Percentiles rank a stretch among this genome's conserved stretches.
Evolutionary conservation across 352 stramenopile species (phyloP).

Genomic region (Phytophthora meadii): DNA sequence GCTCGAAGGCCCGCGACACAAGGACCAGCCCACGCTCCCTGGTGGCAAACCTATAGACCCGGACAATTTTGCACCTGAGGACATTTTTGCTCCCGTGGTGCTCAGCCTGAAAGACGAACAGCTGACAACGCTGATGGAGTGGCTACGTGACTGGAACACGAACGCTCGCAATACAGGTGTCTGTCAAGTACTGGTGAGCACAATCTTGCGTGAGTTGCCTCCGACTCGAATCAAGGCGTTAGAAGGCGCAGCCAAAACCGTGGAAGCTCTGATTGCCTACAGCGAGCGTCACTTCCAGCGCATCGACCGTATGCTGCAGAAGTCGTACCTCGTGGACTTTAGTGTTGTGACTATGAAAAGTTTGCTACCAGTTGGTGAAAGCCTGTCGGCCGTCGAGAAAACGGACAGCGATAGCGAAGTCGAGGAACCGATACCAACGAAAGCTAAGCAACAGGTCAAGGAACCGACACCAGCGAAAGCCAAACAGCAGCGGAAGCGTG

Average conservation of each 20-base stretch:
- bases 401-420: conserved; percentile 49
- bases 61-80: conserved; percentile 62
- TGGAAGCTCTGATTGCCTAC: conserved; percentile 96
- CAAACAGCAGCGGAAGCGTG: conserved; percentile 37
- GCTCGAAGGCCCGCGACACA: conserved; percentile 76
- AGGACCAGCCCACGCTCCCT: conserved; percentile 60
- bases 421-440: conserved; percentile 22
- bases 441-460: conserved; percentile 31
- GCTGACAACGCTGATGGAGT: conserved; percentile 92
- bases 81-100: conserved; percentile 72
- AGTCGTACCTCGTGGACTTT: conserved; percentile 97
- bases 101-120: conserved; percentile 84
- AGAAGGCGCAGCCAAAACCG: conserved; percentile 73
- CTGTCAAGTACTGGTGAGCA: conserved; percentile 94
- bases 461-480: conserved; percentile 29
- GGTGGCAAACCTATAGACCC: conserved; percentile 48
- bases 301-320: conserved; percentile 96
- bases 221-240: conserved; percentile 76
- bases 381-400: conserved; percentile 40
- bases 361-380: conserved; percentile 57
- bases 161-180: conserved; percentile 94
- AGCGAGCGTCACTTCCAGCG: conserved; percentile 97
- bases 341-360: conserved; percentile 90
- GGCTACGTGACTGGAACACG: conserved; percentile 98
- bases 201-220: conserved; percentile 82